Evolutionary conservation across 768 basidiomycete genomes (phyloP), one percentile per base, ranked within the genome.

Genomic region (Hericium alpestre): DNA sequence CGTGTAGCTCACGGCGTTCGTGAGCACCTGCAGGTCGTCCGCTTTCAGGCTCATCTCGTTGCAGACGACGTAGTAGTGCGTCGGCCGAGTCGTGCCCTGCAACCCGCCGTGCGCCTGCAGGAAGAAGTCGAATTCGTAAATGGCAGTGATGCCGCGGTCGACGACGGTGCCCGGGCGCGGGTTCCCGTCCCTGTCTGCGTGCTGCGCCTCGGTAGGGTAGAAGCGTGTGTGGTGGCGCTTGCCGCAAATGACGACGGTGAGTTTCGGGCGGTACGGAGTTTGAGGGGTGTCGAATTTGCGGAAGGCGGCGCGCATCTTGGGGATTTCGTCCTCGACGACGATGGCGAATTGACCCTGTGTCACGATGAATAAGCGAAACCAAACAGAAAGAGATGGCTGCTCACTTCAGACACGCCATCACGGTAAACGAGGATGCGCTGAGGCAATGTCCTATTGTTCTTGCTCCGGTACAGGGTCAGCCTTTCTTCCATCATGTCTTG

Each of bases 371-470:
- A 38, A 22, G 47, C 15, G 5, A 32, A 38, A 32, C 22, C 27
- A 32, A 48, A 51, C 41, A 38, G 22, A 56, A 25, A 49, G 25
- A 15, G 37, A 25, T 18, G 20, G 43, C 15, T 20, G 47, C 70
- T 38, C 53, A 85, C 87, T 71, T 90, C 88, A 2, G 87, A 89
- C 27, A 91, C 87, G 51, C 90, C 90, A 65, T 91, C 90, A 8
- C 79, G 73, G 62, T 79, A 81, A n/a, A 81, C 75, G n/a, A 81
- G 56, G 51, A 81, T 58, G 18, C 80, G 75, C 4, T 66, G 60
- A 3, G 79, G 79, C 18, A 81, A 70, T 20, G 52, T 63, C 10
- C 67, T 69, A 2, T 53, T 63, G 52, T 70, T 76, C 54, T 60
- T 71, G 25, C 56, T 60, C 43, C 69, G 62, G 70, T 71, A 82